phyloP scores from a whole-genome alignment of 208 protist species.

The Trichomonas gallinae region DNA sequence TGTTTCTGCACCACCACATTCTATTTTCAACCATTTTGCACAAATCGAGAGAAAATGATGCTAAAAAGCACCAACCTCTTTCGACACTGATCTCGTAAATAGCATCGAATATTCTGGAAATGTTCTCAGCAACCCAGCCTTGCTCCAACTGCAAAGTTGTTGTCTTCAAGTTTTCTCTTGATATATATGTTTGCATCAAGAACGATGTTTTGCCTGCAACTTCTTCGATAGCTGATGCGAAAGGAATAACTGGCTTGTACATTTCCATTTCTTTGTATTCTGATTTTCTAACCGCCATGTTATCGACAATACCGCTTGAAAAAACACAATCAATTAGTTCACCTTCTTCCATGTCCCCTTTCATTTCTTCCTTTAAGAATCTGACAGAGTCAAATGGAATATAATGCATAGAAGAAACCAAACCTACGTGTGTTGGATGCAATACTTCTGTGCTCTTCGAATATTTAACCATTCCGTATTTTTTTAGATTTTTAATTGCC shows the following conservation, averaged over 20 bases:
- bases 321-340: constrained; percentile 72
- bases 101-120: constrained; percentile 53
- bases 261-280: constrained; percentile 87
- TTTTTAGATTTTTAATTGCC: not conserved
- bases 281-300: constrained; percentile 83
- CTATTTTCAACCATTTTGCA: not conserved
- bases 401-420: constrained; percentile 93
- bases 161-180: constrained; percentile 42
- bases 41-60: not conserved
- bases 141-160: not conserved
- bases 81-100: constrained; percentile 85
- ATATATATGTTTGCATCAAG: constrained; percentile 96
- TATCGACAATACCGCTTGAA: constrained; percentile 79
- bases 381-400: constrained; percentile 72
- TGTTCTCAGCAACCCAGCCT: constrained; percentile 85
- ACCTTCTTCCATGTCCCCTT: constrained; percentile 77
- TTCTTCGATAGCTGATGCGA: constrained; percentile 82
- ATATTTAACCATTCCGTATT: not conserved
- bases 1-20: not conserved
- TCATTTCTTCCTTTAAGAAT: constrained; percentile 77
- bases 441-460: constrained; percentile 53
- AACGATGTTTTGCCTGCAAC: constrained; percentile 84
- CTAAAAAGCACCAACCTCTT: constrained; percentile 60
- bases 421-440: constrained; percentile 74
- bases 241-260: constrained; percentile 82